A percentile compares a stretch with the other conserved stretches of the same genome.
Evolutionary conservation across 345 rosid species (phyloP).

Genomic region (Isatis tinctoria): DNA sequence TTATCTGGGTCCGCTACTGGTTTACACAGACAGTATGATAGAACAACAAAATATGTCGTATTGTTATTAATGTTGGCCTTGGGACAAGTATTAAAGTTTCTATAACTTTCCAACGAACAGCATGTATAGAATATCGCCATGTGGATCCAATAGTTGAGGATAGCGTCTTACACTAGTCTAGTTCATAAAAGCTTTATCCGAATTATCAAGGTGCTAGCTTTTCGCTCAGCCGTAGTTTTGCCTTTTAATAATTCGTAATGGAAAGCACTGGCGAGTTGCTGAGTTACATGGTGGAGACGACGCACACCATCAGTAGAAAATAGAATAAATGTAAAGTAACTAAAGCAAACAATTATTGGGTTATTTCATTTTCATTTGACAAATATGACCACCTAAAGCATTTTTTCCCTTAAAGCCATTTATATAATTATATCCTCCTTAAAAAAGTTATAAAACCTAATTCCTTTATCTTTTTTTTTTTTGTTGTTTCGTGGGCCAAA

Average conservation of each 20-base stretch:
- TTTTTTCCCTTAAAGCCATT: background rate
- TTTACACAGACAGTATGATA: too few relatives aligned
- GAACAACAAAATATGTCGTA: background rate
- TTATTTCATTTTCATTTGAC: background rate
- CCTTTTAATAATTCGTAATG: background rate
- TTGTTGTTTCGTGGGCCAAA: background rate
- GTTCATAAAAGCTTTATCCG: background rate
- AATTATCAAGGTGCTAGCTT: conserved; percentile 3
- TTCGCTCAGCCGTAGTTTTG: conserved; percentile 10
- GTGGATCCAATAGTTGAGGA: conserved; percentile 13
- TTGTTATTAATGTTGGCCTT: conserved; percentile 5
- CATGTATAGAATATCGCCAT: background rate
- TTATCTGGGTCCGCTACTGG: too few relatives aligned
- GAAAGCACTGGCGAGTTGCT: background rate
- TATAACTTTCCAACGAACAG: background rate
- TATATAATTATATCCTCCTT: background rate
- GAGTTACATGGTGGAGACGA: conserved; percentile 1
- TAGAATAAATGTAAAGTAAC: background rate
- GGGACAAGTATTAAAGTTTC: conserved; percentile 16
- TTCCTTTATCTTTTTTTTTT: background rate
- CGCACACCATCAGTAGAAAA: background rate
- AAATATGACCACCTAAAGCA: background rate
- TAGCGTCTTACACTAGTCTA: background rate
- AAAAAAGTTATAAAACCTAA: background rate
- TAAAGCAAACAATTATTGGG: background rate